Percentiles rank a stretch among this genome's conserved stretches.
Conservation (phyloP, 495 filamentous ascomycete species). For the Chaetomidium leptoderma region DNA sequence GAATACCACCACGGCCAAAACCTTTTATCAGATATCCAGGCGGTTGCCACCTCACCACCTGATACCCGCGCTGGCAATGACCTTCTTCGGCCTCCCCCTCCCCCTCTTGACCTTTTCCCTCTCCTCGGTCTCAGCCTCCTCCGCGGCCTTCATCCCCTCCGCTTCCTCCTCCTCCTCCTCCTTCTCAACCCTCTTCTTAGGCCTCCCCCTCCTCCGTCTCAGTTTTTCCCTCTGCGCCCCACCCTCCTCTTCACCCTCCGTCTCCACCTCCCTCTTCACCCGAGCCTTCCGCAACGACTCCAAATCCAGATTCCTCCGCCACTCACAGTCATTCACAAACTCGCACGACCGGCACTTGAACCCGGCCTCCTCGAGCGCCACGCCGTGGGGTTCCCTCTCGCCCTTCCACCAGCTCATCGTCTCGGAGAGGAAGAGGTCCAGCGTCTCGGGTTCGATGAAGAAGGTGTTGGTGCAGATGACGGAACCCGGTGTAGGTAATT, state of each 20-base stretch:
- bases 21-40: not conserved
- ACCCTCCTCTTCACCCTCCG: not conserved
- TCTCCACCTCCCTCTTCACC: slow-evolving; percentile 9
- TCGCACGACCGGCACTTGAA: slow-evolving; percentile 75
- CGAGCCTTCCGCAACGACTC: slow-evolving; percentile 24
- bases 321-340: slow-evolving; percentile 52
- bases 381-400: slow-evolving; percentile 68
- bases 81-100: slow-evolving; percentile 2
- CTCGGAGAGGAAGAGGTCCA: slow-evolving; percentile 61
- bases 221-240: not conserved
- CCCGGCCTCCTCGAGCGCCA: slow-evolving; percentile 72
- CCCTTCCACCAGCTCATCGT: slow-evolving; percentile 88
- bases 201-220: not conserved
- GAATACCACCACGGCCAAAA: too few species aligned
- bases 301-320: slow-evolving; percentile 42
- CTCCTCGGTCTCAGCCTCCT: not conserved
- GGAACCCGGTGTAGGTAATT: slow-evolving; percentile 29
- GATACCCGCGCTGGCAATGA: not conserved
- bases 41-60: not conserved
- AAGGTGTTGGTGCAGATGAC: slow-evolving; percentile 64
- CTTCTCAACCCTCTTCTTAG: not conserved
- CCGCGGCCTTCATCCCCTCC: not conserved
- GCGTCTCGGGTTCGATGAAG: slow-evolving; percentile 56
- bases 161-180: not conserved
- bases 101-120: not conserved